A percentile compares a stretch with the other conserved stretches of the same genome.
phyloP scores from a whole-genome alignment of 306 rosid genomes.

The Spatholobus suberectus region DNA sequence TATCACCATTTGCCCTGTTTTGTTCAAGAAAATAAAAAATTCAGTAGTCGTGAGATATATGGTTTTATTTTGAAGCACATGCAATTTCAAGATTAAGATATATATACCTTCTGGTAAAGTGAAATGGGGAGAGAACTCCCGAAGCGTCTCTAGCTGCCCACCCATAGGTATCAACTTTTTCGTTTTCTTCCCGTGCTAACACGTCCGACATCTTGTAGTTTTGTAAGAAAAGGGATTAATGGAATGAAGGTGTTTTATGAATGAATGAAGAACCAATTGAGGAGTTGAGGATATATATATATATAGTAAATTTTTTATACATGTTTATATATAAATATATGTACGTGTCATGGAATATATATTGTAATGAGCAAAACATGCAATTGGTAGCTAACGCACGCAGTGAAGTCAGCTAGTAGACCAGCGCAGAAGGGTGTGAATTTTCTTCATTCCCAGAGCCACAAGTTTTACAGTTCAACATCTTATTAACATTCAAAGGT shows the following conservation, averaged over 20 bases:
- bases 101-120: conserved; percentile 43
- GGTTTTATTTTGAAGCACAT: neutral
- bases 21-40: neutral
- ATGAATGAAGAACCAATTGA: neutral
- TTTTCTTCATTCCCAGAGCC: neutral
- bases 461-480: neutral
- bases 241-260: neutral
- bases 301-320: neutral
- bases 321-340: neutral
- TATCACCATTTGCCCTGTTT: conserved; percentile 40
- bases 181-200: conserved; percentile 23
- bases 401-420: conserved; percentile 14
- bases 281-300: conserved; percentile 18
- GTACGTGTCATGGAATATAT: neutral
- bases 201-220: conserved; percentile 36
- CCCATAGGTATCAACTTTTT: conserved; percentile 22
- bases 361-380: neutral
- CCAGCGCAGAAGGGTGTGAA: neutral
- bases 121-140: conserved; percentile 44
- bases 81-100: neutral
- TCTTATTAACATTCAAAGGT: neutral
- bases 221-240: neutral
- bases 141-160: conserved; percentile 50
- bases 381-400: neutral
- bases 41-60: neutral